Conservation (phyloP, 2,329 filamentous ascomycete genomes). For the Penicillium sp. region DNA sequence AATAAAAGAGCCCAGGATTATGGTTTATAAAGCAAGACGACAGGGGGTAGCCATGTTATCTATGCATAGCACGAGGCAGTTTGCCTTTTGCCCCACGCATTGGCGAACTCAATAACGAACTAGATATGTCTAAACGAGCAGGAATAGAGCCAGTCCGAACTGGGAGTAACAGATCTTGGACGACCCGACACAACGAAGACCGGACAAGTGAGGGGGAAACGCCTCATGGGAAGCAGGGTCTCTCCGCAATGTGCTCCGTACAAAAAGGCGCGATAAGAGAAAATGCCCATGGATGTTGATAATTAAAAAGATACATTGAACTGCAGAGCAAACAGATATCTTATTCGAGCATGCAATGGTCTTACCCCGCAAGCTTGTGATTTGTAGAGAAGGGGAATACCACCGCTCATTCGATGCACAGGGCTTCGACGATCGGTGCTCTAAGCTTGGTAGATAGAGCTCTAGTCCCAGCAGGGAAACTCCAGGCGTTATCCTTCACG, state of each 20-base stretch:
- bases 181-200: background rate
- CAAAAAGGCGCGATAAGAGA: constrained; percentile 1
- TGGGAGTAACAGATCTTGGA: background rate
- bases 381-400: constrained; percentile 11
- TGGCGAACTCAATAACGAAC: constrained; percentile 7
- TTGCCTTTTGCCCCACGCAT: constrained; percentile 7
- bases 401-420: constrained; percentile 9
- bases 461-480: constrained; percentile 26
- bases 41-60: constrained; percentile 13
- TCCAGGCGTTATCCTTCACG: constrained; percentile 23
- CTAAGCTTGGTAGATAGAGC: constrained; percentile 16
- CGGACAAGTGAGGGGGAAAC: background rate
- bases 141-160: background rate
- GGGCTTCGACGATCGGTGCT: constrained; percentile 11
- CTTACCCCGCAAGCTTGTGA: constrained; percentile 18
- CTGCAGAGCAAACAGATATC: background rate
- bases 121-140: background rate
- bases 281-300: background rate
- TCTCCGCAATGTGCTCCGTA: background rate
- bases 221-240: background rate
- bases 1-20: constrained; percentile 7
- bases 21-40: background rate
- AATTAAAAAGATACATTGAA: background rate
- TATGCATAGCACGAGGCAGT: background rate
- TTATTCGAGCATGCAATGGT: background rate